Conservation (phyloP, 768 basidiomycete genomes). For the Pleurotus giganteus region DNA sequence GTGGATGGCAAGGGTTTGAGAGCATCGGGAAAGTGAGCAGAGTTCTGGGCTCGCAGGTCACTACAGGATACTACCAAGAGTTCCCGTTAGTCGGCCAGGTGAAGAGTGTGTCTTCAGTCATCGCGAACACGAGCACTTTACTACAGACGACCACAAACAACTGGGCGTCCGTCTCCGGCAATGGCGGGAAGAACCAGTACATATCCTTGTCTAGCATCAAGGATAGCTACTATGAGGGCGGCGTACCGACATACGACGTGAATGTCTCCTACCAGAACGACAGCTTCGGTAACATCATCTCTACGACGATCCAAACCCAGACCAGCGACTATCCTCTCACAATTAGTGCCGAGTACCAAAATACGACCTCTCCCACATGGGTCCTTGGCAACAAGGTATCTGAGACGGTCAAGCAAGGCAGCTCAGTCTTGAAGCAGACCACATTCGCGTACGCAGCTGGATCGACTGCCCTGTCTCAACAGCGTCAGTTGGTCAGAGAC, state of each 20-base stretch:
- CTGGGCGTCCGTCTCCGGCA: neutral
- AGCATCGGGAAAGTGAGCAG: conserved; percentile 8
- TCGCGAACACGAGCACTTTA: neutral
- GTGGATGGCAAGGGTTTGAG: conserved; percentile 13
- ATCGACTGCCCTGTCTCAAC: neutral
- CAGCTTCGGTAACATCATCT: conserved; percentile 8
- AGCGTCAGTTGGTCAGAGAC: conserved; percentile 4
- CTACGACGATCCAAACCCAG: conserved; percentile 5
- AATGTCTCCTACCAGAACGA: conserved; percentile 10
- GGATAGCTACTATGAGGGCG: neutral
- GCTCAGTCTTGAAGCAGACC: conserved; percentile 2
- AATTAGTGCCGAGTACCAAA: conserved; percentile 2
- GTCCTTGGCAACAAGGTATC: conserved; percentile 11
- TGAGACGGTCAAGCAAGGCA: neutral
- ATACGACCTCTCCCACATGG: conserved; percentile 1
- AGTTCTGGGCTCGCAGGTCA: conserved; percentile 4
- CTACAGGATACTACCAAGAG: conserved; percentile 8
- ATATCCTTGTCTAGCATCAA: neutral
- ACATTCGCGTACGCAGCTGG: neutral
- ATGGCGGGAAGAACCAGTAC: neutral
- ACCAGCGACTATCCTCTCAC: conserved; percentile 5
- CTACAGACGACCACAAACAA: neutral
- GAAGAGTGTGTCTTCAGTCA: neutral
- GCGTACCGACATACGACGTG: conserved; percentile 3
- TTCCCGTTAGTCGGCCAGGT: conserved; percentile 11